These are phyloP conservation scores for Paramecium octaurelia DNA, from an alignment of 73 alveolate species.

Conservation along the genomic window DNA sequence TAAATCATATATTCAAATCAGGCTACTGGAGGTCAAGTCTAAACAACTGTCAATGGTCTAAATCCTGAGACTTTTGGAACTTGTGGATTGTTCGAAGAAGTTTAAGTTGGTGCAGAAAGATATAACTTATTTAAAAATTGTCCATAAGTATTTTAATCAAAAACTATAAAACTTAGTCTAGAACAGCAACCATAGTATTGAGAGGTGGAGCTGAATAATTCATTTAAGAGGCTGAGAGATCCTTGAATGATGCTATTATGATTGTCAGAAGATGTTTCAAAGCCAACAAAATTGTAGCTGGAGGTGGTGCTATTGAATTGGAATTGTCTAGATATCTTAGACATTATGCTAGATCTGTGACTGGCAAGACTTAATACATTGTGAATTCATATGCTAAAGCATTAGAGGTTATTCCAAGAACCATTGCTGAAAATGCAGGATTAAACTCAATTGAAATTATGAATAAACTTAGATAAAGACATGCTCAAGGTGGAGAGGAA, in stretches of 20 bases:
- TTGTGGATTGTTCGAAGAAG: constrained; percentile 95
- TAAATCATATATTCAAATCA: neutral
- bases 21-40: constrained; percentile 94
- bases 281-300: constrained; percentile 83
- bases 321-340: constrained; percentile 92
- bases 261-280: constrained; percentile 89
- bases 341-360: constrained; percentile 74
- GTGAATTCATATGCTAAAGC: constrained; percentile 92
- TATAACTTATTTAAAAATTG: constrained; percentile 80
- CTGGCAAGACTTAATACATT: constrained; percentile 91
- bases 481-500: constrained; percentile 83
- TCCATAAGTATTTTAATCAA: constrained; percentile 52
- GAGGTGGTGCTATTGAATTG: constrained; percentile 94
- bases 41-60: constrained; percentile 91
- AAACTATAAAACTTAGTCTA: constrained; percentile 55
- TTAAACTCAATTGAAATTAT: constrained; percentile 76
- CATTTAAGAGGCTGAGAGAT: constrained; percentile 97
- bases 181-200: constrained; percentile 94
- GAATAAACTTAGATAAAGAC: constrained; percentile 93
- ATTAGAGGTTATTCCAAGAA: constrained; percentile 94
- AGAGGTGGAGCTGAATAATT: constrained; percentile 99
- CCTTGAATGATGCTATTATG: constrained; percentile 96
- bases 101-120: constrained; percentile 94
- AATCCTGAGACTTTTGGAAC: constrained; percentile 84
- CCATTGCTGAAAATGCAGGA: constrained; percentile 98